Evolutionary conservation across 2,329 filamentous ascomycete genomes (phyloP), one percentile per base, ranked within the genome.

Genomic region (Passalora sequoiae): DNA sequence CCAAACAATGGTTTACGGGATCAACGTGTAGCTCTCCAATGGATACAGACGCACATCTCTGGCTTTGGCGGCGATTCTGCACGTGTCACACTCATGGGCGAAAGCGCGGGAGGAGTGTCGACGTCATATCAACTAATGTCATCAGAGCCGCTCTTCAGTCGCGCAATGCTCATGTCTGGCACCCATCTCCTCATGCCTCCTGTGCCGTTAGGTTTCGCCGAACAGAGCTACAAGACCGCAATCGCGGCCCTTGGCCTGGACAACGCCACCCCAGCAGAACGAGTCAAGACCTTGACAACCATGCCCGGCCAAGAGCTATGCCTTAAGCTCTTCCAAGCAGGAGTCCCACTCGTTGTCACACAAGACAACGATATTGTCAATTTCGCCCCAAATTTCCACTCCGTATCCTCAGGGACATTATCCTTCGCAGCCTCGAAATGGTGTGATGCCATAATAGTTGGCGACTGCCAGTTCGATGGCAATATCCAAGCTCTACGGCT

Each of bases 401-500:
- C 40, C 43, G 47, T 57, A 7, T 58, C 61, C 0, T 57, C 53
- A 13, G 24, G 24, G 6, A 27, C 6, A 27, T 60, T 65, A 12
- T 41, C 65, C 24, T 60, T 71, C 22, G 64, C 65, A 4, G 72
- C 67, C 1, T 66, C 63, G 27, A 57, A 61, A 7, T 76, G 72
- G 72, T 73, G 68, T 44, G 56, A 66, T 25, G 60, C 64, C n/a
- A 44, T 75, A 8, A 62, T 74, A 46, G 66, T 76, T 28, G 73
- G 73, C 12, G 68, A 75, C 45, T 69, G 69, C 16, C 62, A 68
- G 44, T 64, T 71, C 33, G 72, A 75, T 60, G 57, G 55, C 25
- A 54, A 47, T 40, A 59, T 60, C 31, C 16, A 49, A 13, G 36
- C 33, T 28, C 48, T 56, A 2, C 38, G 49, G 38, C 20, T 60